Base-by-base conservation (phyloP, 306 rosid genomes). In the Lotus japonicus region DNA sequence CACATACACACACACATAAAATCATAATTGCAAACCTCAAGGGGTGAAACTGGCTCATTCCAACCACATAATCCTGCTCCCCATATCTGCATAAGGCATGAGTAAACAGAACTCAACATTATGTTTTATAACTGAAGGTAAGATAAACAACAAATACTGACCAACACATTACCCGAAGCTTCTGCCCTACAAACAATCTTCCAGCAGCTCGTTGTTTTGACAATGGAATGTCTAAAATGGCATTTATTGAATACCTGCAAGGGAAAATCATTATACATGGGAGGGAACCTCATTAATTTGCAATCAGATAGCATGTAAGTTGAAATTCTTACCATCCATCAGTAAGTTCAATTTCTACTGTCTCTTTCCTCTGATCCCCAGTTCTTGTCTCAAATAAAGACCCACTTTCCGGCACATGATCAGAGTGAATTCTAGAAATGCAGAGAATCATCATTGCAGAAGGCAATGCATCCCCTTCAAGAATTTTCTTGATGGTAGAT, bases 381-480 rank as follows among this genome's bases (percentile, higher is more conserved):
- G 43, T 58, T 52, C 6, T 58, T 44, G 33, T 53, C 55, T 52
- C 64, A 35, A 66, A 50, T 71, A 31, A 68, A 15, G 41, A 58
- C 82, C 42, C 86, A 53, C 65, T 75, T 75, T 82, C 78, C 17
- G 56, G 68, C 2, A 68, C 82, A 72, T 42, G 66, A 75, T 72
- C 73, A 71, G 84, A 68, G 71, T 49, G 71, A 83, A 90, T 77
- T 53, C 82, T 85, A 38, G 98, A 92, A 84, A 92, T 83, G 85
- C 97, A 89, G 45, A 92, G 74, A 77, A 78, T 79, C 91, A 92
- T 76, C 92, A 84, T 74, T 58, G 85, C 72, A 73, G 91, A 83
- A 81, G 97, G 86, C 9, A 68, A 72, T 53, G 94, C 97, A 77
- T 90, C 97, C 71, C 98, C 98, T 81, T 92, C 98, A 46, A 90